Conservation (phyloP, 192 early-diverging fungal genomes). For the Dissophora globulifera region DNA sequence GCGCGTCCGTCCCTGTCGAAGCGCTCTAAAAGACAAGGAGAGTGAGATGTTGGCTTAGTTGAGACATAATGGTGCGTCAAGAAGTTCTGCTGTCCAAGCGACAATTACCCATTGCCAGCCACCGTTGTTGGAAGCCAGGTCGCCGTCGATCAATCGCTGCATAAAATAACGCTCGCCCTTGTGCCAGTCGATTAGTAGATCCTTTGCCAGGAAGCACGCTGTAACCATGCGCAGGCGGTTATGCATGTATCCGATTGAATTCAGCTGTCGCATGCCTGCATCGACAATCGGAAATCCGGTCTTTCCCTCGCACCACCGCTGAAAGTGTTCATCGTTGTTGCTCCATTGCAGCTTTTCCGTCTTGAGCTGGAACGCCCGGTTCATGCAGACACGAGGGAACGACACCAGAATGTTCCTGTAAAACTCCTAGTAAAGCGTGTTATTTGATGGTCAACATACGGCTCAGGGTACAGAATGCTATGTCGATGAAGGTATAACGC, state of each 20-base stretch:
- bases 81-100: no score
- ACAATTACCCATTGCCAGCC: slow-evolving; percentile 72
- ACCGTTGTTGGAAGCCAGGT: slow-evolving; percentile 77
- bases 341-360: slow-evolving; percentile 66
- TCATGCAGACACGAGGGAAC: slow-evolving; percentile 72
- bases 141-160: slow-evolving; percentile 71
- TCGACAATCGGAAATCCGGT: slow-evolving; percentile 76
- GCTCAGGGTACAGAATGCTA: no score
- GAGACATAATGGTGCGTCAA: no score
- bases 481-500: no score
- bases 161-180: slow-evolving; percentile 73
- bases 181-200: slow-evolving; percentile 72
- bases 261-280: slow-evolving; percentile 72
- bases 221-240: slow-evolving; percentile 77
- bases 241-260: slow-evolving; percentile 69
- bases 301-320: slow-evolving; percentile 68
- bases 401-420: slow-evolving; percentile 70
- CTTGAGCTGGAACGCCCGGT: slow-evolving; percentile 65
- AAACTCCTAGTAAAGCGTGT: slow-evolving; percentile 59
- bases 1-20: slow-evolving; percentile 74
- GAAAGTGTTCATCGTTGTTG: slow-evolving; percentile 52
- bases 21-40: slow-evolving; percentile 57
- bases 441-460: no score
- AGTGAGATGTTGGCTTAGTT: background rate
- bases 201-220: slow-evolving; percentile 60